Percentiles rank a stretch among this genome's conserved stretches.
Conservation (phyloP, 2,329 filamentous ascomycete species). For the Tolypocladium tropicale region DNA sequence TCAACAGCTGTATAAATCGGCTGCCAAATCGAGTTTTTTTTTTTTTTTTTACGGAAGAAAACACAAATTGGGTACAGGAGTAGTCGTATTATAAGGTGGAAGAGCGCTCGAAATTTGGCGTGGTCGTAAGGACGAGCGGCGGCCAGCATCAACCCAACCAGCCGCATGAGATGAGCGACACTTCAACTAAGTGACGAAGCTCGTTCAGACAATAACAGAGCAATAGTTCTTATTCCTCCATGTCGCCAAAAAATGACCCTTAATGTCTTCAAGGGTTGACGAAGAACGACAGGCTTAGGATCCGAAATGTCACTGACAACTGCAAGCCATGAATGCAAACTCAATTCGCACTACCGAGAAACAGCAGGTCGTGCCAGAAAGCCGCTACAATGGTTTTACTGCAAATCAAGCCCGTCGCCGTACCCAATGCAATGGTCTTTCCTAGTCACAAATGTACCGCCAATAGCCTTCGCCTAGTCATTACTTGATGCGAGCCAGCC, state of each 20-base stretch:
- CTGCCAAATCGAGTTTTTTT: background rate
- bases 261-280: background rate
- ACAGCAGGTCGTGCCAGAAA: background rate
- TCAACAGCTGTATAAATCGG: background rate
- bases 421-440: background rate
- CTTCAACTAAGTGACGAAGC: too few relatives aligned
- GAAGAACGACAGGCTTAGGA: background rate
- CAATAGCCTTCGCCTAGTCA: background rate
- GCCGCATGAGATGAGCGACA: background rate
- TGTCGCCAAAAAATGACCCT: background rate
- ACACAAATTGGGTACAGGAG: background rate
- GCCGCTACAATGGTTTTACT: background rate
- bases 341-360: background rate
- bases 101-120: too few relatives aligned
- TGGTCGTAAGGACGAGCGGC: too few relatives aligned
- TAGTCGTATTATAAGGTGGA: background rate
- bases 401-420: background rate
- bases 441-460: background rate
- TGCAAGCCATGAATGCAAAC: background rate
- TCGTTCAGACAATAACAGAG: too few relatives aligned
- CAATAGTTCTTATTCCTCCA: background rate
- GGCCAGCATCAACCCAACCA: too few relatives aligned
- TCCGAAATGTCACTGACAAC: background rate
- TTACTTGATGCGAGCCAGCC: constrained; percentile 51
- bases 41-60: background rate